phyloP scores from a whole-genome alignment of 257 asterid genomes.

The Mitragyna speciosa region DNA sequence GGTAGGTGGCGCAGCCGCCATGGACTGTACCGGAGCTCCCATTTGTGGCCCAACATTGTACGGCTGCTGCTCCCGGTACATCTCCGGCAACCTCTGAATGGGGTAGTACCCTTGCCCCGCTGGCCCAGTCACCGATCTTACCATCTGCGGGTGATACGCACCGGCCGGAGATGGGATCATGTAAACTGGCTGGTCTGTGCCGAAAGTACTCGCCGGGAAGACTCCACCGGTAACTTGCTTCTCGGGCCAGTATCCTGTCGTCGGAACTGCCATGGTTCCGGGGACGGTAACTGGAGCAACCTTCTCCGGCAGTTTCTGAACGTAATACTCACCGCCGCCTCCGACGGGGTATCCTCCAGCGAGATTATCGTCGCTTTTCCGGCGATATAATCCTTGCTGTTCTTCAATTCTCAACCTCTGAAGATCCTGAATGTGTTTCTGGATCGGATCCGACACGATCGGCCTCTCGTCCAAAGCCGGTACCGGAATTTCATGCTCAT shows the following conservation, averaged over 20 bases:
- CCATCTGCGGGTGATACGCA: constrained; percentile 63
- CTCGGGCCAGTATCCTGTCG: constrained; percentile 59
- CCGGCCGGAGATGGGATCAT: constrained; percentile 60
- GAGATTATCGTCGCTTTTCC: constrained; percentile 62
- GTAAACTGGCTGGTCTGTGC: constrained; percentile 66
- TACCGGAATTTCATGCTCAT: constrained; percentile 31
- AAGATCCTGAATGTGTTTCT: constrained; percentile 90
- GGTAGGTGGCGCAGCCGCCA: constrained; percentile 30
- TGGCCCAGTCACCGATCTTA: constrained; percentile 55
- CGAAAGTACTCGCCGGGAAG: constrained; percentile 42
- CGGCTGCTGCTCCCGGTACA: constrained; percentile 56
- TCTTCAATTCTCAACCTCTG: constrained; percentile 81
- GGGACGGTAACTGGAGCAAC: constrained; percentile 37
- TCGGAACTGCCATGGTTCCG: constrained; percentile 36
- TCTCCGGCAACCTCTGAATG: constrained; percentile 62
- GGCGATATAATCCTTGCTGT: constrained; percentile 53
- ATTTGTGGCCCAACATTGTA: constrained; percentile 21
- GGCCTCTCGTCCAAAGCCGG: constrained; percentile 53
- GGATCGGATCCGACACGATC: constrained; percentile 75
- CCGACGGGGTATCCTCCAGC: constrained; percentile 47
- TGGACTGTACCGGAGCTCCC: constrained; percentile 28
- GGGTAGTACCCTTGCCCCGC: constrained; percentile 71
- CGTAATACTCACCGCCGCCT: constrained; percentile 60
- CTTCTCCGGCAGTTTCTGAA: constrained; percentile 54
- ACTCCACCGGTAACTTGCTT: constrained; percentile 58